These are phyloP conservation scores for Quercus berberidifolia DNA, from an alignment of 306 rosid genomes.

Conservation along the genomic window DNA sequence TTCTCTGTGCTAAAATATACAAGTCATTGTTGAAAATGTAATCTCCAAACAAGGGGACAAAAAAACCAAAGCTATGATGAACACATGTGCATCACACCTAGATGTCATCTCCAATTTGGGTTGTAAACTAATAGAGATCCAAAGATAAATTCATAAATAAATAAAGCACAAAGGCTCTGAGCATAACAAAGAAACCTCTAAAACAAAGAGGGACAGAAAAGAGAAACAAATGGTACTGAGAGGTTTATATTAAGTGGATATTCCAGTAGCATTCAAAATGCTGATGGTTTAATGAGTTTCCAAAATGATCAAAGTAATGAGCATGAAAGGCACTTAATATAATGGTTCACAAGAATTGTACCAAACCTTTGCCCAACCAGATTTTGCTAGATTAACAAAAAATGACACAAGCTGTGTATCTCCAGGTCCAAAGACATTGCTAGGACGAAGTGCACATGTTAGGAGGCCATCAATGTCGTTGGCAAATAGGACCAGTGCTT, in stretches of 20 bases:
- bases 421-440: conserved; percentile 86
- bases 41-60: conserved; percentile 12
- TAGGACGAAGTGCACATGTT: conserved; percentile 90
- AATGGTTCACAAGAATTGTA: conserved; percentile 6
- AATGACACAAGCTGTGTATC: conserved; percentile 61
- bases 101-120: background rate
- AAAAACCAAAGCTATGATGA: conserved; percentile 15
- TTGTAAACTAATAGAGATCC: background rate
- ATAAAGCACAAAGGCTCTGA: conserved; percentile 7
- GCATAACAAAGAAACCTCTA: conserved; percentile 6
- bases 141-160: background rate
- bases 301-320: background rate
- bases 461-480: conserved; percentile 75
- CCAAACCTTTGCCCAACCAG: conserved; percentile 68
- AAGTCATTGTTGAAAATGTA: conserved; percentile 11
- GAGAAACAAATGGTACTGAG: background rate
- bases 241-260: background rate
- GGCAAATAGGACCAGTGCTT: conserved; percentile 63
- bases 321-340: background rate
- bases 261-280: conserved; percentile 1
- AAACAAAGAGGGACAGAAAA: conserved; percentile 12
- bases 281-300: background rate
- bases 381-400: conserved; percentile 55
- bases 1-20: conserved; percentile 1
- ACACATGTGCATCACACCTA: conserved; percentile 12